Evolutionary conservation across 306 rosid species (phyloP).

Genomic region (Prosopis cineraria): DNA sequence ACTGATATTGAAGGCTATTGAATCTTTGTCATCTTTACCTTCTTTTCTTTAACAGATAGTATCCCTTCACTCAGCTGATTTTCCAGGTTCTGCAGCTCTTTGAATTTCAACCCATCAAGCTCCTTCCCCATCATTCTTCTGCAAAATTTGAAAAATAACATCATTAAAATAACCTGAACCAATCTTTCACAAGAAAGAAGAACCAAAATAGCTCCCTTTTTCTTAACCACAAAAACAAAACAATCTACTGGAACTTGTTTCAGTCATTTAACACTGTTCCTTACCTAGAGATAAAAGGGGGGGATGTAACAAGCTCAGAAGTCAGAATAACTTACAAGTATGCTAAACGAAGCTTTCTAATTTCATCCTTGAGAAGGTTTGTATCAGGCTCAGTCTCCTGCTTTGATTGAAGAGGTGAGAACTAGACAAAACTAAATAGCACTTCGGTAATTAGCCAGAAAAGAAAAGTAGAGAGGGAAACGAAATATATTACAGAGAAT

Average conservation of each 20-base stretch:
- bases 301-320: not conserved
- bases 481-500: not conserved
- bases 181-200: not conserved
- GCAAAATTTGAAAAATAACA: slow-evolving; percentile 8
- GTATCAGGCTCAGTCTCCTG: slow-evolving; percentile 38
- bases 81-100: slow-evolving; percentile 61
- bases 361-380: slow-evolving; percentile 44
- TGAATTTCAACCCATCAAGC: slow-evolving; percentile 62
- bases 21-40: slow-evolving; percentile 43
- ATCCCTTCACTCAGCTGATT: slow-evolving; percentile 60
- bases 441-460: not conserved
- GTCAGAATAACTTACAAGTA: slow-evolving; percentile 50
- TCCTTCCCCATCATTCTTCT: slow-evolving; percentile 73
- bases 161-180: slow-evolving; percentile 13
- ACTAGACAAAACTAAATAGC: not conserved
- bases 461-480: not conserved
- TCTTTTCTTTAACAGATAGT: slow-evolving; percentile 57
- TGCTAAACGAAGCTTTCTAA: slow-evolving; percentile 46
- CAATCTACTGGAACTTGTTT: too few relatives aligned
- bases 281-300: too few relatives aligned
- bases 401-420: slow-evolving; percentile 20
- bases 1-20: not conserved
- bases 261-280: not conserved
- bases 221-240: too few relatives aligned
- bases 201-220: not conserved